phyloP scores from a whole-genome alignment of 2,329 filamentous ascomycete genomes.

The Thermoascus crustaceus region DNA sequence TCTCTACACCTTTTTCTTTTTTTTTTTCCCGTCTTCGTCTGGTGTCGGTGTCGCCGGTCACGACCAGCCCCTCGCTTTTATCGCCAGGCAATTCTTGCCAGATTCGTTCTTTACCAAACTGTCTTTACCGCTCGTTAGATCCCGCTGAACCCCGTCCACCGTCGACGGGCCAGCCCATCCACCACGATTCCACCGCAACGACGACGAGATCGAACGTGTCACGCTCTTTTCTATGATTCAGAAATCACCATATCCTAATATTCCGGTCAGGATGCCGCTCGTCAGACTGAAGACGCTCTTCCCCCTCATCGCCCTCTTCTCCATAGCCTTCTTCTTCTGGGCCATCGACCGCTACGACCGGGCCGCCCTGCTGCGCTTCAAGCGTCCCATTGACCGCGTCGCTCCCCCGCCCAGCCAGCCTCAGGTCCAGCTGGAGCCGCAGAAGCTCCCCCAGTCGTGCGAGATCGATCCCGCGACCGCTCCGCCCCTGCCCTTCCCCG shows the following conservation, averaged over 20 bases:
- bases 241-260: constrained; percentile 7
- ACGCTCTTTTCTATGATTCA: constrained; percentile 3
- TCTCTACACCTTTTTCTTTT: too few species aligned
- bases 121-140: too few species aligned
- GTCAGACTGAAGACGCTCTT: constrained; percentile 33
- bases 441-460: constrained; percentile 18
- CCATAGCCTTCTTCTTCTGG: constrained; percentile 34
- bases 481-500: constrained; percentile 29
- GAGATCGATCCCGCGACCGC: constrained; percentile 26
- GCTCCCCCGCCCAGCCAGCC: constrained; percentile 9
- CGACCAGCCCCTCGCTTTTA: too few species aligned
- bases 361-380: constrained; percentile 28
- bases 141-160: too few species aligned
- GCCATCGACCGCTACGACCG: constrained; percentile 32
- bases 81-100: too few species aligned
- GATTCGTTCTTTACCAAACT: too few species aligned
- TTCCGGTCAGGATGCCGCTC: constrained; percentile 30
- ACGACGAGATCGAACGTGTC: too few species aligned
- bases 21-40: too few species aligned
- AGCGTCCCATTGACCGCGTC: constrained; percentile 25
- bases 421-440: constrained; percentile 17
- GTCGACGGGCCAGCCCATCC: too few species aligned
- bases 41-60: too few species aligned
- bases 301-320: constrained; percentile 29
- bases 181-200: too few species aligned